Conservation (phyloP, 352 stramenopile species). For the Globisporangium nodosum region DNA sequence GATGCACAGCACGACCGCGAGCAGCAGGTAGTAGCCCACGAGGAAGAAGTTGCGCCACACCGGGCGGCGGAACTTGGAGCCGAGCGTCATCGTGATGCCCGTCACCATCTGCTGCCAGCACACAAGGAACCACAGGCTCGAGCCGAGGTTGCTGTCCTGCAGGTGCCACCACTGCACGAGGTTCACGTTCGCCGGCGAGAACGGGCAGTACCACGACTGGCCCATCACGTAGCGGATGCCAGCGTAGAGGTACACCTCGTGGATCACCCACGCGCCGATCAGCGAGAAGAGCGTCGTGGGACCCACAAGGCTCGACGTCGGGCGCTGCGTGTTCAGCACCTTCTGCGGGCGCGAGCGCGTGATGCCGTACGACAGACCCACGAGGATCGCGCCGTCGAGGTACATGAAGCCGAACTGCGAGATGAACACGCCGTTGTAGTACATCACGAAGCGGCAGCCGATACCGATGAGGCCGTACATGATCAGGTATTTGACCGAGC, state of each 20-base stretch:
- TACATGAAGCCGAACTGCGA: constrained; percentile 86
- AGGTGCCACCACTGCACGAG: constrained; percentile 70
- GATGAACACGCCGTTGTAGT: constrained; percentile 85
- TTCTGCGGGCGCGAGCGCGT: constrained; percentile 57
- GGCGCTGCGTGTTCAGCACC: constrained; percentile 53
- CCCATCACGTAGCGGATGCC: constrained; percentile 55
- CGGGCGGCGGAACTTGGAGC: constrained; percentile 55
- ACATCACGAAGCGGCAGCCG: constrained; percentile 79
- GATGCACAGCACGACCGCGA: constrained; percentile 48
- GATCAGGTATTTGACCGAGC: constrained; percentile 85
- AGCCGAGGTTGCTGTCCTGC: constrained; percentile 60
- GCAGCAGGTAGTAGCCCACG: constrained; percentile 49
- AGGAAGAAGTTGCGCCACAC: constrained; percentile 67
- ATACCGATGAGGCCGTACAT: constrained; percentile 86
- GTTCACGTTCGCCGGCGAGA: constrained; percentile 58
- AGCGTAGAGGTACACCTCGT: constrained; percentile 69
- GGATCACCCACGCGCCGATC: constrained; percentile 50
- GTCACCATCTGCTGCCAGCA: constrained; percentile 70
- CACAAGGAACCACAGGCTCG: constrained; percentile 55
- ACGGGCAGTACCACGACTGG: constrained; percentile 66
- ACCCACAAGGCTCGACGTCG: constrained; percentile 80
- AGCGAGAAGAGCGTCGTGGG: constrained; percentile 62
- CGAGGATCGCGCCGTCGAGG: constrained; percentile 71
- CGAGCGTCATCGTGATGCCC: constrained; percentile 51
- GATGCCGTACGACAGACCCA: constrained; percentile 77